phyloP scores from a whole-genome alignment of 495 filamentous ascomycete genomes.

The Lepidopterella palustris region DNA sequence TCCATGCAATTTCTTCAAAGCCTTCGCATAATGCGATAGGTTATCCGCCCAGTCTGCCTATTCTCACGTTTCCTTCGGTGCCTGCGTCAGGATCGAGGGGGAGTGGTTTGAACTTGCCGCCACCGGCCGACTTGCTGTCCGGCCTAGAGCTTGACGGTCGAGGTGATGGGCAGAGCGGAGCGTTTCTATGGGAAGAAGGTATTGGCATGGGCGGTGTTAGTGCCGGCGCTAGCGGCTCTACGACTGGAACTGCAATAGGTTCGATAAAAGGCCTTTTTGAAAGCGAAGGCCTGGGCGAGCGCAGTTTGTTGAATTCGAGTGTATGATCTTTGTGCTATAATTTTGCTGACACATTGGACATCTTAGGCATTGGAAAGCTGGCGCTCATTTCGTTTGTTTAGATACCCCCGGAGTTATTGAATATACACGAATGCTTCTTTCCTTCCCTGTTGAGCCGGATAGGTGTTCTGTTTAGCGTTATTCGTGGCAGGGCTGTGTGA shows the following conservation, averaged over 20 bases:
- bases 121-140: slow-evolving; percentile 20
- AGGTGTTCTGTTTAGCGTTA: no score
- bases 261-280: neutral
- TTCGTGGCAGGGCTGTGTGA: neutral
- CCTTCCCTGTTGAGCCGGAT: no score
- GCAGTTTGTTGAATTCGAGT: slow-evolving; percentile 1
- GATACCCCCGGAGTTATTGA: neutral
- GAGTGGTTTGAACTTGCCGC: slow-evolving; percentile 21
- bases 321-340: neutral
- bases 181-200: slow-evolving; percentile 1
- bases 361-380: neutral
- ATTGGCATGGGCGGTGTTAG: neutral
- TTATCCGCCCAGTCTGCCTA: slow-evolving; percentile 12
- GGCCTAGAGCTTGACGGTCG: slow-evolving; percentile 17
- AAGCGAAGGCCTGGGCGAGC: neutral
- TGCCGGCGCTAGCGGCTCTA: neutral
- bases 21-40: slow-evolving; percentile 2
- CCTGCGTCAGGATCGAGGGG: slow-evolving; percentile 8
- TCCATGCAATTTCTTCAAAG: neutral
- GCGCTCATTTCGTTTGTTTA: neutral
- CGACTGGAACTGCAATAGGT: neutral
- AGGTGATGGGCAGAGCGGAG: neutral
- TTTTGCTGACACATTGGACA: neutral
- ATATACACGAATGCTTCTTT: no score
- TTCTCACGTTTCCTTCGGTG: slow-evolving; percentile 13